Conservation (phyloP, 352 stramenopile genomes). For the Globisporangium carolinianum region DNA sequence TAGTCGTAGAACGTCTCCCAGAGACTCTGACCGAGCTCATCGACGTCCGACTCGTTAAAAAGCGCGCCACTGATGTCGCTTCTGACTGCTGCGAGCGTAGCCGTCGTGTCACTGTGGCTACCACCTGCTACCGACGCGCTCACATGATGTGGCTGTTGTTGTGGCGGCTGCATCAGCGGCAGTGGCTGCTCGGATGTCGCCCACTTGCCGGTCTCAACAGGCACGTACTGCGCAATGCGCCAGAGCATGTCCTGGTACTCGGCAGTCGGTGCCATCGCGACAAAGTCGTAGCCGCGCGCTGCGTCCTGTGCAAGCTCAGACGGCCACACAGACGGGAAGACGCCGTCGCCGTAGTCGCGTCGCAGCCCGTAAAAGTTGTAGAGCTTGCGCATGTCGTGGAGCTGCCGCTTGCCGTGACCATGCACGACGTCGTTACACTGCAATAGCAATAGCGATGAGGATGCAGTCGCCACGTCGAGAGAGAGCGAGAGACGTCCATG, state of each 20-base stretch:
- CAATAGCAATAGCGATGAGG: background rate
- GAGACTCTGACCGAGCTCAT: slow-evolving; percentile 43
- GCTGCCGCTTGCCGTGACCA: slow-evolving; percentile 59
- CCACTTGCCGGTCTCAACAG: slow-evolving; percentile 35
- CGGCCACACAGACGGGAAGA: slow-evolving; percentile 87
- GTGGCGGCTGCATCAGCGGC: no score
- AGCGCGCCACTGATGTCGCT: slow-evolving; percentile 8
- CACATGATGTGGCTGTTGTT: background rate
- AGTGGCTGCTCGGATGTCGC: slow-evolving; percentile 6
- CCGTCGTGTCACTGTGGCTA: background rate
- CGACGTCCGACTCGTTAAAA: slow-evolving; percentile 38
- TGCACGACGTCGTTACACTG: slow-evolving; percentile 85
- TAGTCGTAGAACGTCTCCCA: slow-evolving; percentile 75
- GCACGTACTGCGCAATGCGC: slow-evolving; percentile 50
- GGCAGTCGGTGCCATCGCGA: slow-evolving; percentile 34
- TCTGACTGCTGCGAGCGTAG: background rate
- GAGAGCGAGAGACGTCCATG: no score
- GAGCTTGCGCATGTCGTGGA: slow-evolving; percentile 71
- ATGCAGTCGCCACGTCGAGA: background rate
- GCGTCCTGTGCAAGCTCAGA: slow-evolving; percentile 83
- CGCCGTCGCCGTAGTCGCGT: slow-evolving; percentile 89
- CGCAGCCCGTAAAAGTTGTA: slow-evolving; percentile 91
- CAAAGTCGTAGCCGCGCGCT: slow-evolving; percentile 60
- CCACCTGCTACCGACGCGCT: background rate
- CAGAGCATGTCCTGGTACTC: slow-evolving; percentile 63